phyloP scores from a whole-genome alignment of 1,284 basidiomycete species.

The Termitomyces sp. region DNA sequence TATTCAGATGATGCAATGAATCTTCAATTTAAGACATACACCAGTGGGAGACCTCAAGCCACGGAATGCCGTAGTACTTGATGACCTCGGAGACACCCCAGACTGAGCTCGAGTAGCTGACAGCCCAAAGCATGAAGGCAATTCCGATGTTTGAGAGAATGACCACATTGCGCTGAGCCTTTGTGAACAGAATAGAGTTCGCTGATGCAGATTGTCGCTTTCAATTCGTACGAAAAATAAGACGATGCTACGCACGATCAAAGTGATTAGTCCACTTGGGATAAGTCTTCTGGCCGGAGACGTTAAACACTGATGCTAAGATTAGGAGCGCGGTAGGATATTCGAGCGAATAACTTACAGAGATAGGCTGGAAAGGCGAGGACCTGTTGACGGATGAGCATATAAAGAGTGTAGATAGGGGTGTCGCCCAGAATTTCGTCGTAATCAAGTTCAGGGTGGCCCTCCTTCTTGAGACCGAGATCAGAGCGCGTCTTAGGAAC shows the following conservation, averaged over 20 bases:
- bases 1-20: conserved; percentile 1
- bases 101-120: conserved; percentile 27
- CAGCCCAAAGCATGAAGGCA: conserved; percentile 39
- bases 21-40: conserved; percentile 26
- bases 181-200: conserved; percentile 49
- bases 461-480: conserved; percentile 37
- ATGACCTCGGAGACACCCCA: conserved; percentile 38
- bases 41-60: conserved; percentile 54
- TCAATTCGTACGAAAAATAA: conserved; percentile 28
- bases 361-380: conserved; percentile 66
- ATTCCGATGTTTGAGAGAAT: conserved; percentile 54
- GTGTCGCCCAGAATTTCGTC: conserved; percentile 55
- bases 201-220: conserved; percentile 26
- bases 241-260: conserved; percentile 37
- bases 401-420: conserved; percentile 51
- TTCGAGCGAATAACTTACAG: conserved; percentile 20
- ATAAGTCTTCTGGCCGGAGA: conserved; percentile 65
- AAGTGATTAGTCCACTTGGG: conserved; percentile 62
- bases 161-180: conserved; percentile 45
- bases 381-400: conserved; percentile 58
- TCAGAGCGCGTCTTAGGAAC: conserved; percentile 51
- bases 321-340: conserved; percentile 55
- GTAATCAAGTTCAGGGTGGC: conserved; percentile 37
- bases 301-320: conserved; percentile 46
- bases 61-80: conserved; percentile 54